phyloP scores from a whole-genome alignment of 1,284 basidiomycete genomes.

The Ganoderma resinaceum region DNA sequence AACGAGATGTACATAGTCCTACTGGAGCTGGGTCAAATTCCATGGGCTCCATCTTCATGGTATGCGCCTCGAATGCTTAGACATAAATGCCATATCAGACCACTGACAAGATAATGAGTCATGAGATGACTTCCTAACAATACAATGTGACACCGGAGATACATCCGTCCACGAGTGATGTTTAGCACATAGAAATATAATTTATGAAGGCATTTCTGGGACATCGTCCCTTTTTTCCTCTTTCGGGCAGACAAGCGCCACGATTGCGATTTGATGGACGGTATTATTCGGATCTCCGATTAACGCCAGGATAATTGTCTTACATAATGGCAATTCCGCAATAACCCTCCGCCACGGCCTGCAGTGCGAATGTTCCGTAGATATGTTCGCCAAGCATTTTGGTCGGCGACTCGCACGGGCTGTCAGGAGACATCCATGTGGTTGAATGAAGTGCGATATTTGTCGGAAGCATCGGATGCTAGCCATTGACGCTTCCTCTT shows the following conservation, averaged over 20 bases:
- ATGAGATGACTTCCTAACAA: too few relatives aligned
- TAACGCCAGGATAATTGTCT: not conserved
- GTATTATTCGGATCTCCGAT: not conserved
- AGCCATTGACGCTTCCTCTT: not conserved
- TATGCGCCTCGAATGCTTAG: too few relatives aligned
- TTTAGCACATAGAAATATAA: not conserved
- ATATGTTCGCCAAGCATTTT: too few relatives aligned
- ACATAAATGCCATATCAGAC: too few relatives aligned
- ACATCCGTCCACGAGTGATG: not conserved
- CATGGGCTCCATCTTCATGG: too few relatives aligned
- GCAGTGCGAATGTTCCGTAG: too few relatives aligned
- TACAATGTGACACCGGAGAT: not conserved
- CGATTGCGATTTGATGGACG: not conserved
- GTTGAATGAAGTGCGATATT: too few relatives aligned
- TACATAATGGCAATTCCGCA: not conserved
- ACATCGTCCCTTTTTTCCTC: not conserved
- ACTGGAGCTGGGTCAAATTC: too few relatives aligned
- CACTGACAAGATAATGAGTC: too few relatives aligned
- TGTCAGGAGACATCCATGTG: not conserved
- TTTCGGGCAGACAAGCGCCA: not conserved
- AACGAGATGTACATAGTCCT: too few relatives aligned
- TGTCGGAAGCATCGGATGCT: too few relatives aligned
- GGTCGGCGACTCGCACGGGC: not conserved
- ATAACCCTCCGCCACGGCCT: not conserved
- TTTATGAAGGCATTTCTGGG: too few relatives aligned